Evolutionary conservation across 2,329 filamentous ascomycete species (phyloP).

Genomic region (Colletotrichum endophyticum): DNA sequence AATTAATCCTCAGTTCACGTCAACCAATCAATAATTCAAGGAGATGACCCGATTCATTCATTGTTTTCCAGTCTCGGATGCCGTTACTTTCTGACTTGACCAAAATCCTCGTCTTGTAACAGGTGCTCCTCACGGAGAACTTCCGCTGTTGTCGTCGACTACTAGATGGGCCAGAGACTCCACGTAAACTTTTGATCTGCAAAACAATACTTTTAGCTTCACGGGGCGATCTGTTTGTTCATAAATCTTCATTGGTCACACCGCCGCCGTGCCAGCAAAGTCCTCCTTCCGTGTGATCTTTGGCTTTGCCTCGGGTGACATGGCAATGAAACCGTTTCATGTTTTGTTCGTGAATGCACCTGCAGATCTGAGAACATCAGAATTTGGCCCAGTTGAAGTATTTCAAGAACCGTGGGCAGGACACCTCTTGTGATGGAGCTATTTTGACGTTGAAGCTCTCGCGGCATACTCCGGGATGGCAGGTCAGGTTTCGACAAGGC

Average conservation of each 20-base stretch:
- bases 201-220: background rate
- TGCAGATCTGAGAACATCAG: background rate
- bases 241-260: background rate
- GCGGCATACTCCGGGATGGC: background rate
- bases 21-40: background rate
- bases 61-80: background rate
- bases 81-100: background rate
- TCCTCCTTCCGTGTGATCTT: background rate
- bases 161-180: background rate
- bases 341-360: background rate
- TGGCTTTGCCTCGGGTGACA: background rate
- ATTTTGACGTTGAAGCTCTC: background rate
- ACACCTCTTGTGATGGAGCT: background rate
- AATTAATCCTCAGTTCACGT: background rate
- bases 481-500: background rate
- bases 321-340: background rate
- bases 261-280: background rate
- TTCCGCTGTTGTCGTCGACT: background rate
- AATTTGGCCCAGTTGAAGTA: background rate
- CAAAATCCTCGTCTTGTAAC: background rate
- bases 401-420: background rate
- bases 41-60: background rate
- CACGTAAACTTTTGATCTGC: background rate
- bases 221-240: background rate
- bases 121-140: background rate